phyloP scores from a whole-genome alignment of 495 filamentous ascomycete species.

The Aspergillus cavernicola region DNA sequence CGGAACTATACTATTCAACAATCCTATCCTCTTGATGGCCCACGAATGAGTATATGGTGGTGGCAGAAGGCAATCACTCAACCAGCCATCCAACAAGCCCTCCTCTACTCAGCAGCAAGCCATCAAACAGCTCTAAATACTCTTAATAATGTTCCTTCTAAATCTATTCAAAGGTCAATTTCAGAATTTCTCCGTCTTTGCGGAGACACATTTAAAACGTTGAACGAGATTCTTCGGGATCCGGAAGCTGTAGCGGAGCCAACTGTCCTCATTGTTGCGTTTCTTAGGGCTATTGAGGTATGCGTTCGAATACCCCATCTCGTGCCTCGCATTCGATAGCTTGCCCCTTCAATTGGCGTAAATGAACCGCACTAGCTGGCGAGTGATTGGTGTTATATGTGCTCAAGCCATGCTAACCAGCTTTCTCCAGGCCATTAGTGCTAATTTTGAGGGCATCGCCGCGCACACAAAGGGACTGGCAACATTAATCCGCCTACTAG shows the following conservation, averaged over 20 bases:
- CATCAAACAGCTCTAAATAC: conserved; percentile 3
- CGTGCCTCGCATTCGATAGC: too few species aligned
- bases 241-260: not conserved
- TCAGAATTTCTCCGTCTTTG: not conserved
- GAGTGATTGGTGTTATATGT: too few species aligned
- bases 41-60: conserved; percentile 5
- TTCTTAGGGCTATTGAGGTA: not conserved
- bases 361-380: too few species aligned
- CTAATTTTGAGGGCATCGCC: not conserved
- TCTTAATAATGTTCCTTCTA: not conserved
- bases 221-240: not conserved
- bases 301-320: too few species aligned
- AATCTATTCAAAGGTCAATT: not conserved
- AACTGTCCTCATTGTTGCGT: conserved; percentile 1
- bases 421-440: not conserved
- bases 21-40: conserved; percentile 1
- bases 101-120: conserved; percentile 1
- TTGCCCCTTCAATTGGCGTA: too few species aligned
- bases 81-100: conserved; percentile 1
- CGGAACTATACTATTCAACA: not conserved
- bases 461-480: conserved; percentile 4
- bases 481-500: not conserved
- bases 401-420: too few species aligned
- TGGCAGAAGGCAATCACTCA: conserved; percentile 6
- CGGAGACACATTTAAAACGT: conserved; percentile 2